Conservation (phyloP, 2,329 filamentous ascomycete species). For the Uncinocarpus reesii region DNA sequence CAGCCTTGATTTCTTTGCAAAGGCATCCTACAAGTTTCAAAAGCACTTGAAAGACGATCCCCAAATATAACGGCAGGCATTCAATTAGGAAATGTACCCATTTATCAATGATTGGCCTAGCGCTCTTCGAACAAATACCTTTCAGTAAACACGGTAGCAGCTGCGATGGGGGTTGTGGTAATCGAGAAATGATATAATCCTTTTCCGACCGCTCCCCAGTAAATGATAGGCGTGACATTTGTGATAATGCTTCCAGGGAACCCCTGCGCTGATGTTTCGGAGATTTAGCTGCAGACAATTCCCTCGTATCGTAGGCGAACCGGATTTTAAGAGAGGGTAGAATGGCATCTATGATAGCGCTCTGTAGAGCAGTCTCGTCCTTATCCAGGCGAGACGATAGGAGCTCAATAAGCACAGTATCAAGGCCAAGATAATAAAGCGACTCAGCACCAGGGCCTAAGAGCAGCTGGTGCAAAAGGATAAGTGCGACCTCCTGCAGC, state of each 20-base stretch:
- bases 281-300: constrained; percentile 24
- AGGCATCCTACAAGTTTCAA: constrained; percentile 86
- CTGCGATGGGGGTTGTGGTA: constrained; percentile 51
- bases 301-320: constrained; percentile 28
- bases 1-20: constrained; percentile 62
- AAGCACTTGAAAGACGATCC: constrained; percentile 78
- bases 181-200: constrained; percentile 28
- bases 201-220: constrained; percentile 38
- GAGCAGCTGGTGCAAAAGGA: constrained; percentile 48
- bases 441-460: constrained; percentile 32
- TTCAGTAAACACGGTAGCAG: constrained; percentile 69
- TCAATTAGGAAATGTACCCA: constrained; percentile 82
- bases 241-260: constrained; percentile 34
- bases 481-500: constrained; percentile 60
- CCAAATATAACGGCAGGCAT: constrained; percentile 71
- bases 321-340: constrained; percentile 60
- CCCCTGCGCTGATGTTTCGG: constrained; percentile 29
- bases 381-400: constrained; percentile 52
- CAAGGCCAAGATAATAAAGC: constrained; percentile 46
- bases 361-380: constrained; percentile 61
- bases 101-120: constrained; percentile 70
- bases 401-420: constrained; percentile 58
- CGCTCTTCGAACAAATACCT: constrained; percentile 64
- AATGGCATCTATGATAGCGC: constrained; percentile 67
- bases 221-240: constrained; percentile 37